Base-by-base conservation (phyloP, 805 yeast species). In the Yueomyces sp. region DNA sequence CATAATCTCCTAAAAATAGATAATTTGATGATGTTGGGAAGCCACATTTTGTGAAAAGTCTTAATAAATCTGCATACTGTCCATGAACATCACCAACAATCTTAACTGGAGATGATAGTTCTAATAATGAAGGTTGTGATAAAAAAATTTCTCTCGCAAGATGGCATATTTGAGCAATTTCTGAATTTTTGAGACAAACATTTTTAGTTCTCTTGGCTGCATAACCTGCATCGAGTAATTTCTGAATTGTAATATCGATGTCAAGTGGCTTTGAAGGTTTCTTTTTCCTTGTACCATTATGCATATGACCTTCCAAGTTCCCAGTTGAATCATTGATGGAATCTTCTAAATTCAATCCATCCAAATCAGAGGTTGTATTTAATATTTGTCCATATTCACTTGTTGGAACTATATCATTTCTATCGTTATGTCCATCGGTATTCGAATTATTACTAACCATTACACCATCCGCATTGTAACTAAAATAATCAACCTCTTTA, bases 61-160 rank as follows among this genome's bases (percentile, higher is more conserved):
- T 76, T 50, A 92, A 77, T 49, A 92, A 69, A 64, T 92, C 98
- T 42, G 84, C 83, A 60, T 81, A 92, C 64, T 92, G 98, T 31
- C 98, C 98, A 63, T 92, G 98, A 31, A 92, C 94, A 60, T 92
- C 98, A 38, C 92, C 92, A 5, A 83, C 90, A 46, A 84, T 75
- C 58, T 84, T 84, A 3, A 83, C 90, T 0, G 92, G 88, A 0
- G 92, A 64, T 27, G 85, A 76, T 47, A 90, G 69, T 61, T 92
- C 97, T 46, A 90, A 68, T 42, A 90, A 65, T 4, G 96, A 74
- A 4, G 98, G 98, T 61, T 92, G 97, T 44, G 84, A 75, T 45
- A 92, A 66, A 54, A 92, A 85, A 12, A 90, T 79, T 56, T 92
- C 96, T 48, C 96, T 72, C 3, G 96, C 94, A 37, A 78, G 76